phyloP scores from a whole-genome alignment of 306 rosid genomes.

The Vicia sativa region DNA sequence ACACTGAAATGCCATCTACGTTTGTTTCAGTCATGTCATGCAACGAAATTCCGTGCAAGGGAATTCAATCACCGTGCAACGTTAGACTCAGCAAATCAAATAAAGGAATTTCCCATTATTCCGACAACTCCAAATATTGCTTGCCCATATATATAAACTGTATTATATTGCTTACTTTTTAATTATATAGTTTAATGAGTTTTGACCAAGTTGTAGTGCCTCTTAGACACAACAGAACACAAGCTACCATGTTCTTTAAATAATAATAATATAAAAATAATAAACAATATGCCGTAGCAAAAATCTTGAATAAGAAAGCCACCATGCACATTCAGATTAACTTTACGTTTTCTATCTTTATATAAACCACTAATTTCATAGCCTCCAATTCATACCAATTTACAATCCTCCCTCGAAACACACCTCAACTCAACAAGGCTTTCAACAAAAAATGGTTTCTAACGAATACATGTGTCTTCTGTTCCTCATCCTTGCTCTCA shows the following conservation, averaged over 20 bases:
- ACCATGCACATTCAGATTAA: neutral
- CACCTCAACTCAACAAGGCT: neutral
- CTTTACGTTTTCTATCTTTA: neutral
- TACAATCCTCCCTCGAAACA: neutral
- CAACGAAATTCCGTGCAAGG: no score
- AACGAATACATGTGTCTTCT: neutral
- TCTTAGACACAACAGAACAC: neutral
- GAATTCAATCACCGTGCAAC: no score
- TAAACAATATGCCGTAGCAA: conserved; percentile 24
- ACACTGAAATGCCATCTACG: no score
- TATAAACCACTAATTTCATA: conserved; percentile 5
- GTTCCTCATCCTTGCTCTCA: conserved; percentile 8
- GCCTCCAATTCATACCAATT: conserved; percentile 14
- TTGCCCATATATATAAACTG: no score
- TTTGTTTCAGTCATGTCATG: no score
- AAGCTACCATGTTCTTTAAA: neutral
- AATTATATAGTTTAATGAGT: neutral
- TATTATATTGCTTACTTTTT: neutral
- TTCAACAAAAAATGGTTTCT: conserved; percentile 32
- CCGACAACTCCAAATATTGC: no score
- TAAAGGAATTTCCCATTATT: no score
- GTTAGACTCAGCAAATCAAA: no score
- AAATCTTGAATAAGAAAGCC: conserved; percentile 12
- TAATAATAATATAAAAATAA: neutral
- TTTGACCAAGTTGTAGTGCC: neutral